Percentiles rank a stretch among this genome's conserved stretches.
Conservation (phyloP, 176 grass and related monocot genomes). For the maize (Zea mays) region DNA sequence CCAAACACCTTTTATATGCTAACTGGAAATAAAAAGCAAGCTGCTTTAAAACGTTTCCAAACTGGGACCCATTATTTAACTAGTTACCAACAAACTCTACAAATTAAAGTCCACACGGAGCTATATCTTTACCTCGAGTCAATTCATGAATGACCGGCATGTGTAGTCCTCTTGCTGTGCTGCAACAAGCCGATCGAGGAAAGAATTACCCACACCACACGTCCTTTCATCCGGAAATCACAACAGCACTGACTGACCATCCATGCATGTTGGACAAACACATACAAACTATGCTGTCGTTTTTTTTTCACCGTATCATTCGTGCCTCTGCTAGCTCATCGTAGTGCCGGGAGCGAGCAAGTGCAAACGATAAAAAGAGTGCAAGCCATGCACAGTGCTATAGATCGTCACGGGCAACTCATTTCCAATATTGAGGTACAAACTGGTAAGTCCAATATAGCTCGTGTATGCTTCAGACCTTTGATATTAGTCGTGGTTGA, state of each 20-base stretch:
- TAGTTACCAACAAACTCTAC: not conserved
- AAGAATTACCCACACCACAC: not conserved
- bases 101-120: not conserved
- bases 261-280: not conserved
- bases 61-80: not conserved
- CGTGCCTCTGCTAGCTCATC: not conserved
- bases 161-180: not conserved
- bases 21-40: not conserved
- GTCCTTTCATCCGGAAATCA: slow-evolving; percentile 1
- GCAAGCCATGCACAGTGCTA: not conserved
- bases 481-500: too few species aligned
- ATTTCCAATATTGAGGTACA: too few species aligned
- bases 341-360: too few species aligned
- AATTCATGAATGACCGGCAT: not conserved
- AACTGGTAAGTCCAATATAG: too few species aligned
- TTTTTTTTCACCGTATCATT: slow-evolving; percentile 6
- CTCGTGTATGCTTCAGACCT: too few species aligned
- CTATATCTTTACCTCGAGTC: not conserved
- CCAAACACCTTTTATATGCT: not conserved
- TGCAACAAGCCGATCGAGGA: not conserved
- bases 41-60: not conserved
- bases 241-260: not conserved
- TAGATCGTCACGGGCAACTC: not conserved
- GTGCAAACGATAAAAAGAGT: not conserved
- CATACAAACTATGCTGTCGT: not conserved